phyloP scores from a whole-genome alignment of 495 filamentous ascomycete genomes.

The Stereocaulon alpinum region DNA sequence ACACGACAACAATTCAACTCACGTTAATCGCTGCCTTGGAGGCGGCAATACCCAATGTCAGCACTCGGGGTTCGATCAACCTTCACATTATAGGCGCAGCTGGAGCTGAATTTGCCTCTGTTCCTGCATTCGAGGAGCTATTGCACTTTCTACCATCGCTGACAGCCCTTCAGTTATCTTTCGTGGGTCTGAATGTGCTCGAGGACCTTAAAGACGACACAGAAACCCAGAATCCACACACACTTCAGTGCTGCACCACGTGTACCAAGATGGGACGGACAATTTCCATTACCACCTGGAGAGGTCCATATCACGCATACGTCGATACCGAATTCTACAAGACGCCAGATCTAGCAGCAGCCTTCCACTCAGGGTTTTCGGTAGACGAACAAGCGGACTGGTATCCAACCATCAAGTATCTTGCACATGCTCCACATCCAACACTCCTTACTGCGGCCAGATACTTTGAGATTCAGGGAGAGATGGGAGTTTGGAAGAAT shows the following conservation, averaged over 20 bases:
- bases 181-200: background rate
- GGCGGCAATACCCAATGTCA: background rate
- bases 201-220: background rate
- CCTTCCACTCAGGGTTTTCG: background rate
- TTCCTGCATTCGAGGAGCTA: conserved; percentile 2
- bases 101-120: background rate
- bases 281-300: background rate
- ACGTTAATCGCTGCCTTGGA: background rate
- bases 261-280: background rate
- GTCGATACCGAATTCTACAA: conserved; percentile 1
- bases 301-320: conserved; percentile 1
- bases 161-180: conserved; percentile 1
- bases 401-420: background rate
- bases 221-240: background rate
- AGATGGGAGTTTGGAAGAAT: background rate
- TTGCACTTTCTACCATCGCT: background rate
- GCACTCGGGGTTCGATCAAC: background rate
- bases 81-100: conserved; percentile 1
- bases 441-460: background rate
- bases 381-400: background rate
- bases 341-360: conserved; percentile 2
- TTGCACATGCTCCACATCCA: background rate
- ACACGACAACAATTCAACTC: background rate
- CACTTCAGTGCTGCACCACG: background rate
- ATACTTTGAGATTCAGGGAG: background rate